phyloP scores from a whole-genome alignment of 345 rosid genomes.

The Microcos paniculata region DNA sequence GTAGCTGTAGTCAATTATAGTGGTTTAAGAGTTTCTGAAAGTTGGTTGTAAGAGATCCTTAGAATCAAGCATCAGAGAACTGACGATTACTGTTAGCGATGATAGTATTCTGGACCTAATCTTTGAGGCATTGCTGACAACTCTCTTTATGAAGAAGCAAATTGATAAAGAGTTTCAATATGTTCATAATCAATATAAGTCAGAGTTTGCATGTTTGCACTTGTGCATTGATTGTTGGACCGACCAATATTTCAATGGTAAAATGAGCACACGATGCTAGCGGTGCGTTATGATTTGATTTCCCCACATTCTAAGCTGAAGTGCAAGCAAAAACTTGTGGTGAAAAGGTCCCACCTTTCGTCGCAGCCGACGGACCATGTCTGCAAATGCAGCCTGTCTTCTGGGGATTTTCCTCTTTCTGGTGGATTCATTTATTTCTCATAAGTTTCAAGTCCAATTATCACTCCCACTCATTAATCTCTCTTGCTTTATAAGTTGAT shows the following conservation, averaged over 20 bases:
- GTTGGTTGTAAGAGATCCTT: background rate
- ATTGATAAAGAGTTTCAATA: background rate
- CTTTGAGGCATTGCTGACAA: background rate
- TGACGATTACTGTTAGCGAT: background rate
- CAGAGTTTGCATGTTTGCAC: background rate
- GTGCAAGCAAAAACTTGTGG: background rate
- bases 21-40: background rate
- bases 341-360: background rate
- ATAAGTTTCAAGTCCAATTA: background rate
- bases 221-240: background rate
- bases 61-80: background rate
- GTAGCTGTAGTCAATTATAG: background rate
- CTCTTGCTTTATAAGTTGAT: background rate
- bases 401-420: background rate
- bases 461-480: background rate
- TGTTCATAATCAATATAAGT: background rate
- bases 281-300: background rate
- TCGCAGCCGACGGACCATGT: background rate
- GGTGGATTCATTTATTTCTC: background rate
- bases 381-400: background rate
- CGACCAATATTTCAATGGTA: background rate
- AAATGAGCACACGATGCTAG: background rate
- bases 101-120: background rate
- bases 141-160: slow-evolving; percentile 5
- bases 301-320: background rate